These are phyloP conservation scores for Dactylellina parvicollis DNA, from an alignment of 2,329 filamentous ascomycete species.

Conservation along the genomic window DNA sequence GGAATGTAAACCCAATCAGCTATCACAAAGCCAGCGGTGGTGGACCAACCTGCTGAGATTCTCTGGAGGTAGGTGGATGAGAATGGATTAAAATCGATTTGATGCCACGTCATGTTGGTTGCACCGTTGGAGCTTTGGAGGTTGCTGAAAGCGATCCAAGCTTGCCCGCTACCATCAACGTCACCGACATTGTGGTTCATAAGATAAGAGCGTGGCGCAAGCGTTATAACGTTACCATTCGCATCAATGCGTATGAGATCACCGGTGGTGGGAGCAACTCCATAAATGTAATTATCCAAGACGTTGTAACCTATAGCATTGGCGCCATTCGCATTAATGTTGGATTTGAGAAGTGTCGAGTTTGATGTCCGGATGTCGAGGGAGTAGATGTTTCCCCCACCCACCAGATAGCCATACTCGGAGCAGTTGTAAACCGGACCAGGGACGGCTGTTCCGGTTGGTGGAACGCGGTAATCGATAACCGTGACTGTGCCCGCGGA, in stretches of 20 bases:
- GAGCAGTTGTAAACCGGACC: slow-evolving; percentile 9
- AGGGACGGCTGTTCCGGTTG: not conserved
- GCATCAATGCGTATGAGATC: not conserved
- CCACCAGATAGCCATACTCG: not conserved
- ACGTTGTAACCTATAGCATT: slow-evolving; percentile 1
- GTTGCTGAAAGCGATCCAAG: not conserved
- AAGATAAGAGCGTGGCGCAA: not conserved
- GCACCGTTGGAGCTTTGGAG: not conserved
- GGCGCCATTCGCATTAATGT: not conserved
- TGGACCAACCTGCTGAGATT: not conserved
- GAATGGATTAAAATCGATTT: slow-evolving; percentile 1
- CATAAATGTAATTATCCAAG: slow-evolving; percentile 11
- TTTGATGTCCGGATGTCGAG: not conserved
- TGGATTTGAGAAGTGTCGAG: not conserved
- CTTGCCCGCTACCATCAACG: not conserved
- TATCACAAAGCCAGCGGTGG: not conserved
- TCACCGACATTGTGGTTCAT: not conserved
- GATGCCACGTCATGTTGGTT: not conserved
- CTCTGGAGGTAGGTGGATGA: not conserved
- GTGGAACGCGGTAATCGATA: not conserved
- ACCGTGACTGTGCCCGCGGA: not conserved
- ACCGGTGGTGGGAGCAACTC: not conserved
- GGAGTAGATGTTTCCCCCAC: not conserved
- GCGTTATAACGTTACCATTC: not conserved
- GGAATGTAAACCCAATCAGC: slow-evolving; percentile 23